phyloP scores from a whole-genome alignment of 192 early-diverging fungal species.

The Podila clonocystis region DNA sequence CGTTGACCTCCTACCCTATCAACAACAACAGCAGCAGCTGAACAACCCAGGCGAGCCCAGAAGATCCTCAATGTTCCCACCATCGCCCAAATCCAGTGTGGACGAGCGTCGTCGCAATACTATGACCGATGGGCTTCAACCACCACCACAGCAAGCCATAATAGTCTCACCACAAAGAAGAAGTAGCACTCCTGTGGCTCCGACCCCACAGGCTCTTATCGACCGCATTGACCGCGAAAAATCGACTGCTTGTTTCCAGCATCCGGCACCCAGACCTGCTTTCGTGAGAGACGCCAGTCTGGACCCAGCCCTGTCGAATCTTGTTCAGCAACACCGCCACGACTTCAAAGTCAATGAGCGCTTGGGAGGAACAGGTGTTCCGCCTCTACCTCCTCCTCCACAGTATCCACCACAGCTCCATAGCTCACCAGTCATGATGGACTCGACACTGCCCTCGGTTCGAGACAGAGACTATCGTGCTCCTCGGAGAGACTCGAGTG shows the following conservation, averaged over 20 bases:
- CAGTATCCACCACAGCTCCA: slow-evolving; percentile 1
- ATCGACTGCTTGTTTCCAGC: slow-evolving; percentile 40
- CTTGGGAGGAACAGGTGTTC: slow-evolving; percentile 7
- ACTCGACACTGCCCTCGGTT: not conserved
- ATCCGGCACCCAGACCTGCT: not conserved
- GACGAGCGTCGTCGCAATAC: not conserved
- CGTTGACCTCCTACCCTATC: not conserved
- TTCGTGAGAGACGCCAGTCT: slow-evolving; percentile 20
- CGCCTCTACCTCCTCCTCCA: not conserved
- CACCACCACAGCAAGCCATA: not conserved
- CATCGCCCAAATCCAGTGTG: not conserved
- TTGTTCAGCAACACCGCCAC: slow-evolving; percentile 38
- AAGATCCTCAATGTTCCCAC: not conserved
- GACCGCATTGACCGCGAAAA: slow-evolving; percentile 39
- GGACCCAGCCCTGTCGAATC: slow-evolving; percentile 26
- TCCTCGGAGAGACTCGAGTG: slow-evolving; percentile 15
- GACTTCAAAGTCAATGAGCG: slow-evolving; percentile 22
- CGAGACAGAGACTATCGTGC: not conserved
- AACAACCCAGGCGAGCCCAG: not conserved
- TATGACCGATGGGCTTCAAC: too few species aligned
- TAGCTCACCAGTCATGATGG: slow-evolving; percentile 1
- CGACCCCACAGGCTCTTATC: slow-evolving; percentile 17
- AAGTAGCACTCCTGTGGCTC: slow-evolving; percentile 17
- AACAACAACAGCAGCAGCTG: not conserved
- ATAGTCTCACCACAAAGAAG: not conserved